Percentiles rank a stretch among this genome's conserved stretches.
Conservation (phyloP, 139 green algal species). For the Raphidocelis subcapitata region DNA sequence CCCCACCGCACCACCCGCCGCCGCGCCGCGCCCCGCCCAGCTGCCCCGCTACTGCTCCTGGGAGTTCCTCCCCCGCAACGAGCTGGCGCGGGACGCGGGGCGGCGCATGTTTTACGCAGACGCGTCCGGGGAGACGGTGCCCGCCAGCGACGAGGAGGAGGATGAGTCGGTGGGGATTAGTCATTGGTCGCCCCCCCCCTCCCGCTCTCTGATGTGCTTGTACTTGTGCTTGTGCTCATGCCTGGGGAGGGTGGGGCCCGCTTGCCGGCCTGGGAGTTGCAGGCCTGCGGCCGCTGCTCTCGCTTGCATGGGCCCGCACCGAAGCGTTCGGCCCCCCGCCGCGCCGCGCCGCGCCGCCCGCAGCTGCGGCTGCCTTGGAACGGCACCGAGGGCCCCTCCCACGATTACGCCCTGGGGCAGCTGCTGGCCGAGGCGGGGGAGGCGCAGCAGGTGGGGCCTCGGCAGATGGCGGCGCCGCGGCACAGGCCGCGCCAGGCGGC, state of each 20-base stretch:
- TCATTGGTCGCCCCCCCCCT: too few relatives aligned
- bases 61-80: conserved; percentile 53
- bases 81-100: conserved; percentile 49
- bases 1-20: too few relatives aligned
- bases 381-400: background rate
- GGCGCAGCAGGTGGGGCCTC: background rate
- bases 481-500: background rate
- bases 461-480: background rate
- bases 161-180: background rate
- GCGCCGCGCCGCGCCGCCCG: too few relatives aligned
- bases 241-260: too few relatives aligned
- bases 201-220: too few relatives aligned
- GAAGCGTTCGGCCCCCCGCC: too few relatives aligned
- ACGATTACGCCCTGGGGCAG: conserved; percentile 16
- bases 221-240: too few relatives aligned
- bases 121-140: conserved; percentile 53
- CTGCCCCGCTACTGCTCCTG: conserved; percentile 63
- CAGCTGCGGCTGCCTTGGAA: conserved; percentile 12
- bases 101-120: conserved; percentile 71
- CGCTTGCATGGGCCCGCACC: too few relatives aligned
- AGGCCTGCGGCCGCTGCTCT: too few relatives aligned
- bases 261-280: too few relatives aligned
- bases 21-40: too few relatives aligned
- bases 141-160: conserved; percentile 40
- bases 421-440: background rate